phyloP scores from a whole-genome alignment of 495 filamentous ascomycete species.

The Aspergillus sparsus region DNA sequence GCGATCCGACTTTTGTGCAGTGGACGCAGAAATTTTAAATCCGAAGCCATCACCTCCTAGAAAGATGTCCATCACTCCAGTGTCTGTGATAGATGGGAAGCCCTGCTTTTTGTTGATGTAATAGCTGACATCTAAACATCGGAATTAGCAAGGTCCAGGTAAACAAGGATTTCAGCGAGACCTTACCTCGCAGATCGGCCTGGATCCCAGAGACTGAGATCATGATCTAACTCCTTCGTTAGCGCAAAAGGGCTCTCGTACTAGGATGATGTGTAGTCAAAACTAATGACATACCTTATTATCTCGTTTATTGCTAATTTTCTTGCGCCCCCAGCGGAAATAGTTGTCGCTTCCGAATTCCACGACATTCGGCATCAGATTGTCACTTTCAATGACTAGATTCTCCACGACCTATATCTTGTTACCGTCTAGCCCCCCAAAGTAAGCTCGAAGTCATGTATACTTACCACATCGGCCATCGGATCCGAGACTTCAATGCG shows the following conservation, averaged over 20 bases:
- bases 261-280: background rate
- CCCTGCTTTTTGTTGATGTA: constrained; percentile 95
- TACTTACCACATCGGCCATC: constrained; percentile 68
- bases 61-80: constrained; percentile 86
- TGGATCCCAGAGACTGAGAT: constrained; percentile 87
- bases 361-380: constrained; percentile 92
- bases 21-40: constrained; percentile 89
- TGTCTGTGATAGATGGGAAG: constrained; percentile 87
- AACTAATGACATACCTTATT: constrained; percentile 61
- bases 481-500: constrained; percentile 90
- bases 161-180: background rate
- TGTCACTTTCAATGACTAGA: constrained; percentile 91
- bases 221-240: constrained; percentile 42
- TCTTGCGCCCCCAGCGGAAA: constrained; percentile 92
- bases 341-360: constrained; percentile 94
- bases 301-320: constrained; percentile 71
- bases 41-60: constrained; percentile 84
- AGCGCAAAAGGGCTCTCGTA: background rate
- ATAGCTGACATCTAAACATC: constrained; percentile 73
- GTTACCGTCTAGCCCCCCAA: background rate
- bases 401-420: constrained; percentile 74
- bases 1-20: constrained; percentile 71
- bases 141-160: constrained; percentile 3
- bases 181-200: constrained; percentile 37
- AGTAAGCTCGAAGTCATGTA: background rate